Conservation (phyloP, 345 rosid genomes). For the Salix udensis region DNA sequence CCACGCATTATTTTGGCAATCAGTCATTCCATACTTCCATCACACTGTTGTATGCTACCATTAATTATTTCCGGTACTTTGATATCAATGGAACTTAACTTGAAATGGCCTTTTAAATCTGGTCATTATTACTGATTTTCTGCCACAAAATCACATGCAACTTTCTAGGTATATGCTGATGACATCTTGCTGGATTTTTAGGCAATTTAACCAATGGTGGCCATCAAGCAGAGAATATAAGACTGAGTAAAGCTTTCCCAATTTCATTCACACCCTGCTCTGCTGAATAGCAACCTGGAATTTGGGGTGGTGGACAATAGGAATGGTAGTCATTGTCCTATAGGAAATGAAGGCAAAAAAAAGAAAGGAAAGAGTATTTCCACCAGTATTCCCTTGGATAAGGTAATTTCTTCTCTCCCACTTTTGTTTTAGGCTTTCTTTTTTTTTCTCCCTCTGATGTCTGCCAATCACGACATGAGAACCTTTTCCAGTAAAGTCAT, state of each 20-base stretch:
- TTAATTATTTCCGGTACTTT: not conserved
- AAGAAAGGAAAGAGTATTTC: slow-evolving; percentile 48
- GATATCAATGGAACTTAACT: not conserved
- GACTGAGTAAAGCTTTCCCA: slow-evolving; percentile 36
- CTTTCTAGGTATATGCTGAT: slow-evolving; percentile 8
- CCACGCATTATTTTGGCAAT: not conserved
- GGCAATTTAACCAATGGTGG: slow-evolving; percentile 32
- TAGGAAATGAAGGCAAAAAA: slow-evolving; percentile 40
- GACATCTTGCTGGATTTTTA: slow-evolving; percentile 14
- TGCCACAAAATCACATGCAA: not conserved
- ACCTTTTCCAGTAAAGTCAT: no score
- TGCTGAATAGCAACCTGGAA: slow-evolving; percentile 41
- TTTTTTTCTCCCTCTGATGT: not conserved
- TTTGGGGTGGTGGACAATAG: slow-evolving; percentile 31
- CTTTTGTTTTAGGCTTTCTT: not conserved
- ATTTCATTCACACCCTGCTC: slow-evolving; percentile 34
- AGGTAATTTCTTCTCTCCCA: slow-evolving; percentile 32
- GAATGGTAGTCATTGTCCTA: slow-evolving; percentile 25
- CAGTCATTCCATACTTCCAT: not conserved
- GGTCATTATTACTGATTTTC: not conserved
- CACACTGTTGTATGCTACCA: not conserved
- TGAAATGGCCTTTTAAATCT: not conserved
- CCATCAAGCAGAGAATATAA: slow-evolving; percentile 24
- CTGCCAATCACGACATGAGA: not conserved
- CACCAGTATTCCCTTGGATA: slow-evolving; percentile 38